phyloP scores from a whole-genome alignment of 306 rosid species.

The Rosa lucieae region DNA sequence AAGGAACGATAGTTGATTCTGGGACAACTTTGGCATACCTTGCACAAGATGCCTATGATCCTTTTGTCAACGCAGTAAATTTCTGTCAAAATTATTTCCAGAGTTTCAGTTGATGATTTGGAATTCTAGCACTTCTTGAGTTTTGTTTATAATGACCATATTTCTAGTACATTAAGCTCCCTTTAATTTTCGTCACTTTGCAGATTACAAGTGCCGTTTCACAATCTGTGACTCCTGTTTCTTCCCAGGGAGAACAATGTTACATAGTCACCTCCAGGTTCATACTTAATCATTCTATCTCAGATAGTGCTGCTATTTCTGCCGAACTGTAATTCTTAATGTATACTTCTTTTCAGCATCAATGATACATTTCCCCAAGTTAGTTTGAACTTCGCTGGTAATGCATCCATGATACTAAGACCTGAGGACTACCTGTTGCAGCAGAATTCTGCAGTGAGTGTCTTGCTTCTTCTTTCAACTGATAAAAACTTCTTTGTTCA shows the following conservation, averaged over 20 bases:
- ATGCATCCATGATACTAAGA: constrained; percentile 58
- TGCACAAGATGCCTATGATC: constrained; percentile 65
- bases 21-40: constrained; percentile 82
- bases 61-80: constrained; percentile 67
- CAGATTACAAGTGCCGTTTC: constrained; percentile 58
- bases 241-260: constrained; percentile 56
- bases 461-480: constrained; percentile 4
- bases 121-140: constrained; percentile 16
- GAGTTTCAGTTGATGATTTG: constrained; percentile 16
- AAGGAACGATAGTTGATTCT: constrained; percentile 73
- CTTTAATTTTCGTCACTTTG: constrained; percentile 10
- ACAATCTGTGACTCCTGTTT: constrained; percentile 42
- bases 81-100: constrained; percentile 19
- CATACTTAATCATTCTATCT: constrained; percentile 1
- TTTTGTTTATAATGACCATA: background rate
- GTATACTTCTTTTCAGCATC: constrained; percentile 33
- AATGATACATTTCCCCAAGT: constrained; percentile 61
- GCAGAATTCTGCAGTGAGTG: constrained; percentile 62
- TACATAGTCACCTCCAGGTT: constrained; percentile 54
- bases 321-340: background rate
- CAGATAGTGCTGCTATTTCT: background rate
- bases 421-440: constrained; percentile 71
- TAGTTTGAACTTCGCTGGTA: constrained; percentile 63
- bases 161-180: background rate
- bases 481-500: background rate